phyloP scores from a whole-genome alignment of 1,284 basidiomycete species.

The Cerrena zonata region DNA sequence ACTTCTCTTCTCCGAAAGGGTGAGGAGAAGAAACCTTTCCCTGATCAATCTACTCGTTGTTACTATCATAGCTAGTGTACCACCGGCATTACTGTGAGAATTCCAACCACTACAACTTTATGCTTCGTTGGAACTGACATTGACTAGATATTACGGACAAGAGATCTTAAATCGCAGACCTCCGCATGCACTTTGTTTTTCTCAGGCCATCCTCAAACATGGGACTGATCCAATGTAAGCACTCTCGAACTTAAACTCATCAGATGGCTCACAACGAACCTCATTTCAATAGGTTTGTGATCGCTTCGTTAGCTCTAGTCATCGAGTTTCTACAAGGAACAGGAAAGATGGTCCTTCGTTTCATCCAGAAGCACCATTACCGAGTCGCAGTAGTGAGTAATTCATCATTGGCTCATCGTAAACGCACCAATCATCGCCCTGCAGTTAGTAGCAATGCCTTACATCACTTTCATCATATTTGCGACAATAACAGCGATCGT shows the following conservation, averaged over 20 bases:
- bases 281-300: conserved; percentile 12
- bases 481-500: conserved; percentile 10
- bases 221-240: conserved; percentile 19
- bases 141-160: conserved; percentile 14
- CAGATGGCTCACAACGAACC: not conserved
- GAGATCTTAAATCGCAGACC: conserved; percentile 12
- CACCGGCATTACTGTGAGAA: conserved; percentile 17
- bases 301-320: conserved; percentile 17
- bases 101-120: not conserved
- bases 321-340: conserved; percentile 15
- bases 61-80: conserved; percentile 12
- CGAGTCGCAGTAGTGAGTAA: conserved; percentile 1
- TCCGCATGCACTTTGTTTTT: conserved; percentile 14
- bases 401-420: not conserved
- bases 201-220: conserved; percentile 17
- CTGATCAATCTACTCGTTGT: conserved; percentile 16
- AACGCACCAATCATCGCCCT: not conserved
- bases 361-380: not conserved
- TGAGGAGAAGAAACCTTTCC: conserved; percentile 13
- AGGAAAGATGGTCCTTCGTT: conserved; percentile 5
- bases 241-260: not conserved
- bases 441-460: conserved; percentile 18
- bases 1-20: conserved; percentile 9
- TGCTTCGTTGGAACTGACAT: not conserved
- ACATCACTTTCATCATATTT: conserved; percentile 16